phyloP scores from a whole-genome alignment of 805 yeast genomes.

The Saccharomycopsis babjevae region DNA sequence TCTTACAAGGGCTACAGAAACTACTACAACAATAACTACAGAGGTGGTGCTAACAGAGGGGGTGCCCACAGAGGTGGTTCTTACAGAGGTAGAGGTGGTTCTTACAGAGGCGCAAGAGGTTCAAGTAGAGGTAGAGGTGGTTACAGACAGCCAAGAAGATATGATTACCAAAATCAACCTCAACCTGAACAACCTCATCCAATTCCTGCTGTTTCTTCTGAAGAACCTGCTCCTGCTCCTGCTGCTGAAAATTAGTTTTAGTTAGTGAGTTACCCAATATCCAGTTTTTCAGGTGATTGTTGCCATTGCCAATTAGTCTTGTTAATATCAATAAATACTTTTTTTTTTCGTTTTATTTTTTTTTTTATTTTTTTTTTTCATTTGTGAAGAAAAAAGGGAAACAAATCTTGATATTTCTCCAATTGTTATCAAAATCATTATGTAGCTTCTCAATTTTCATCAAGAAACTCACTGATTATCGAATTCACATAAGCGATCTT shows the following conservation, averaged over 20 bases:
- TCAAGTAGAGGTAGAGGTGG: conserved; percentile 16
- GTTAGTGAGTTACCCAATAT: neutral
- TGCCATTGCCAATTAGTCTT: neutral
- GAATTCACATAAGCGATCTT: neutral
- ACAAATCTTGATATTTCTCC: too few relatives aligned
- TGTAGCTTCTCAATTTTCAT: neutral
- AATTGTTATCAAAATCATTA: too few relatives aligned
- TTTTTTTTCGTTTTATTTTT: neutral
- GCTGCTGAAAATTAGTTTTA: neutral
- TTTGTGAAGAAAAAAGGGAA: too few relatives aligned
- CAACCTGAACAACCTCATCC: neutral
- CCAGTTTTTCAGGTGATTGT: neutral
- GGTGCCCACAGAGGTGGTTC: conserved; percentile 17
- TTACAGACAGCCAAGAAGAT: conserved; percentile 13
- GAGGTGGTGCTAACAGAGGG: conserved; percentile 21
- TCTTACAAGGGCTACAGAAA: conserved; percentile 22
- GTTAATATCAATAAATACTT: neutral
- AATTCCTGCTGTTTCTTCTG: conserved; percentile 5
- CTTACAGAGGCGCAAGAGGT: conserved; percentile 19
- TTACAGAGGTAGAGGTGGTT: conserved; percentile 16
- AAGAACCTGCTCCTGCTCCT: conserved; percentile 4
- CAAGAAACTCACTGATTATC: neutral
- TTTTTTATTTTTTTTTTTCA: neutral
- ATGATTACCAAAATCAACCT: conserved; percentile 7
- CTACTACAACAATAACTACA: conserved; percentile 15